These are phyloP conservation scores for Neurospora sp. DNA, from an alignment of 495 filamentous ascomycete species.

Conservation along the genomic window DNA sequence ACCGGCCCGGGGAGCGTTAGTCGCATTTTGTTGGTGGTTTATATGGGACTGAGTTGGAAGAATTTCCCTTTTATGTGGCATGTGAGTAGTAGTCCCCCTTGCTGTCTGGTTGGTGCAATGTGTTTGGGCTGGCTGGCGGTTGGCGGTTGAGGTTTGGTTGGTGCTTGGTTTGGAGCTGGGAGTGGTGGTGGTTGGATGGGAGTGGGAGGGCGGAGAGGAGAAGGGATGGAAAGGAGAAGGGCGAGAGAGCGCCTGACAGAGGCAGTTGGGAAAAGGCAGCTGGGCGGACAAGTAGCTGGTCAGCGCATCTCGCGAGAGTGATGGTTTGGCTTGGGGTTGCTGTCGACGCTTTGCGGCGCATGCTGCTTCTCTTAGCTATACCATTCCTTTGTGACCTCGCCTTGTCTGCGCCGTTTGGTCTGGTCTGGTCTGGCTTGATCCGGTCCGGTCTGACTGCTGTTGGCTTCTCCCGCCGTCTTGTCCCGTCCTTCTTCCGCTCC, in stretches of 20 bases:
- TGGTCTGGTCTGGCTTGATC: neutral
- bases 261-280: neutral
- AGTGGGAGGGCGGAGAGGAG: too few species aligned
- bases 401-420: neutral
- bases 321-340: neutral
- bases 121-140: neutral
- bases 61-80: constrained; percentile 69
- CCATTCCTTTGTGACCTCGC: neutral
- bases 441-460: too few species aligned
- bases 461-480: neutral
- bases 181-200: neutral
- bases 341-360: neutral
- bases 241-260: too few species aligned
- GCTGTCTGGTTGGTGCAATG: too few species aligned
- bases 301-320: neutral
- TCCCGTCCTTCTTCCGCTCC: neutral
- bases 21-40: constrained; percentile 38
- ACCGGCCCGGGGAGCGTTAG: constrained; percentile 40
- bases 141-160: too few species aligned
- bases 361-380: neutral
- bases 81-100: constrained; percentile 42
- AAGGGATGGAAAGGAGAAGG: neutral
- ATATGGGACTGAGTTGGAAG: constrained; percentile 57
- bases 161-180: neutral
- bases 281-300: neutral